Base-by-base conservation (phyloP, 768 basidiomycete genomes). In the Lactarius evosmus region DNA sequence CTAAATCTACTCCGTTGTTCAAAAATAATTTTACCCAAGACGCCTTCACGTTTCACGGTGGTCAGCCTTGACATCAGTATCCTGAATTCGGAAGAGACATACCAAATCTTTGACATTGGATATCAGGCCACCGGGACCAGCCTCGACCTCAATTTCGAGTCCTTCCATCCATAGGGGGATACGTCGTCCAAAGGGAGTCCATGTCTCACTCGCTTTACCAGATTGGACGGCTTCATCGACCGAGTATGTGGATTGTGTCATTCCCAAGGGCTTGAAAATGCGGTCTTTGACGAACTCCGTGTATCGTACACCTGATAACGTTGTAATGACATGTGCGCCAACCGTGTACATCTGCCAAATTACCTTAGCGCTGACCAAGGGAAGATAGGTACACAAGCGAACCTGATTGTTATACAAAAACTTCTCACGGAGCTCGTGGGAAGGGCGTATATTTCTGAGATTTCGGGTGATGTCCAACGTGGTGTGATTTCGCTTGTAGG, bases 71-170 rank as follows among this genome's bases (percentile, higher is more conserved):
- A 41, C n/a, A n/a, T 2, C 9, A 44, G n/a, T 19, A 56, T 34
- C 3, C 4, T 11, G 53, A 8, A n/a, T n/a, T 4, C 36, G 38
- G n/a, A 22, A 19, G 29, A 40, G 3, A 66, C 77, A 8, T 44
- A 78, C 81, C 77, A 82, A 73, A 49, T 82, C 81, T 19, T 74
- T 61, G 0, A 72, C 74, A 29, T 65, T 79, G 34, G 80, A 78
- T 32, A 80, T 78, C 22, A 82, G 49, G 0, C 79, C 81, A 1
- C 78, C 79, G 0, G 80, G 63, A 7, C 80, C 79, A 2, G 77
- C 75, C 16, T 69, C 66, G 17, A 74, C 32, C 0, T 71, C 67
- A 7, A 63, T 68, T 2, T 32, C 58, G 0, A 73, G 66, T 56
- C 76, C 74, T 5, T 61, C 64, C 25, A 74, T 70, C 66, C 71